Percentiles rank a stretch among this genome's conserved stretches.
Evolutionary conservation across 345 rosid genomes (phyloP).

Genomic region (Sonneratia alba): DNA sequence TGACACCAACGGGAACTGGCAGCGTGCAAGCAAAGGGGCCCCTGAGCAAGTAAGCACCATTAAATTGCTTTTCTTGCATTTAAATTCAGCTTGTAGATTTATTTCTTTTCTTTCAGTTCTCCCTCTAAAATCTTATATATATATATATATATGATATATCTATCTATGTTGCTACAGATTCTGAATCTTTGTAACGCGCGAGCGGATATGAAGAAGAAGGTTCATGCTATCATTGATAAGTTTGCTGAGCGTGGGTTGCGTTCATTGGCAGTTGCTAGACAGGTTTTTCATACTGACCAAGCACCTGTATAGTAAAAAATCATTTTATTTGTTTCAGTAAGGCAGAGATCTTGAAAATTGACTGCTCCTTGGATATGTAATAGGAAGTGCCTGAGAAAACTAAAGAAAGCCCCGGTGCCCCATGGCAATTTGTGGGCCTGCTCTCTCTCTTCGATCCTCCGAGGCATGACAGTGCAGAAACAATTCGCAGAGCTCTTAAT

Average conservation of each 20-base stretch:
- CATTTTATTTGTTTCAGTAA: background rate
- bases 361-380: background rate
- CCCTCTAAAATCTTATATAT: background rate
- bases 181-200: slow-evolving; percentile 44
- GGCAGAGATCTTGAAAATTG: background rate
- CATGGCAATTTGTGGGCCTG: slow-evolving; percentile 32
- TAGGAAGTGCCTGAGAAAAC: slow-evolving; percentile 29
- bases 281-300: slow-evolving; percentile 26
- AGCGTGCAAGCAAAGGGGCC: slow-evolving; percentile 82
- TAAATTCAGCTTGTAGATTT: background rate
- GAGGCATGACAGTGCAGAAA: slow-evolving; percentile 50
- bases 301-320: background rate
- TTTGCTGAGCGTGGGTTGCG: slow-evolving; percentile 82
- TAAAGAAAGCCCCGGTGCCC: slow-evolving; percentile 26
- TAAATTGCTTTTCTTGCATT: background rate
- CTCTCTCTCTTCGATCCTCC: slow-evolving; percentile 37
- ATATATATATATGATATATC: no score
- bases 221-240: slow-evolving; percentile 49
- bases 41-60: slow-evolving; percentile 62
- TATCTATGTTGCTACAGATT: slow-evolving; percentile 28
- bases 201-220: slow-evolving; percentile 52
- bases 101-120: background rate
- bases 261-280: slow-evolving; percentile 69
- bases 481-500: slow-evolving; percentile 40
- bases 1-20: slow-evolving; percentile 63